A percentile compares a stretch with the other conserved stretches of the same genome.
These are phyloP conservation scores for Naegleria gruberi DNA, from an alignment of 208 protist genomes.

Conservation along the genomic window DNA sequence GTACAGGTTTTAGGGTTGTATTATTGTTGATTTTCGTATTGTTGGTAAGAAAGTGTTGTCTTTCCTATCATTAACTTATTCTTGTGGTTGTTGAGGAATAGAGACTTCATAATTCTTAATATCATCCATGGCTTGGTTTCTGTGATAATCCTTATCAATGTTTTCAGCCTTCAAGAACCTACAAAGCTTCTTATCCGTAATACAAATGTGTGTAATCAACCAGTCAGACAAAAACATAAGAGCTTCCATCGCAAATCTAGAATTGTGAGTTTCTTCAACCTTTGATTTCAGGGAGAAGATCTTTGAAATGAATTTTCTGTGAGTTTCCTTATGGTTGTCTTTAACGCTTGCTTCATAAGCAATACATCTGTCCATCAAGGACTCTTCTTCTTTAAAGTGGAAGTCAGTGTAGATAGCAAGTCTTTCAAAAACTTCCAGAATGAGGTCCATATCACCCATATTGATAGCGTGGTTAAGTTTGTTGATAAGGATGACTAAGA, in stretches of 20 bases:
- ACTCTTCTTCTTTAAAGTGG: background rate
- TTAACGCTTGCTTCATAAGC: background rate
- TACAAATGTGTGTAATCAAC: background rate
- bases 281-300: background rate
- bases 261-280: constrained; percentile 7
- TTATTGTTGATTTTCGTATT: no score
- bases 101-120: background rate
- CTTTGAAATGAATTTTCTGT: background rate
- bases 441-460: background rate
- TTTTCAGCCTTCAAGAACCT: background rate
- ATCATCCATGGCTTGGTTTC: background rate
- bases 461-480: background rate
- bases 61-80: no score
- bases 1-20: no score
- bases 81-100: background rate
- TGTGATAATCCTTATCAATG: background rate
- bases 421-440: background rate
- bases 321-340: background rate
- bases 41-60: no score
- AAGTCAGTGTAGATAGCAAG: background rate
- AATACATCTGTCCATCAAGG: background rate
- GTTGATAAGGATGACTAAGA: background rate
- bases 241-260: background rate
- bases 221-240: background rate
- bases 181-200: background rate